Base-by-base conservation (phyloP, 371 early-diverging fungal genomes). In the Mortierella polycephala region DNA sequence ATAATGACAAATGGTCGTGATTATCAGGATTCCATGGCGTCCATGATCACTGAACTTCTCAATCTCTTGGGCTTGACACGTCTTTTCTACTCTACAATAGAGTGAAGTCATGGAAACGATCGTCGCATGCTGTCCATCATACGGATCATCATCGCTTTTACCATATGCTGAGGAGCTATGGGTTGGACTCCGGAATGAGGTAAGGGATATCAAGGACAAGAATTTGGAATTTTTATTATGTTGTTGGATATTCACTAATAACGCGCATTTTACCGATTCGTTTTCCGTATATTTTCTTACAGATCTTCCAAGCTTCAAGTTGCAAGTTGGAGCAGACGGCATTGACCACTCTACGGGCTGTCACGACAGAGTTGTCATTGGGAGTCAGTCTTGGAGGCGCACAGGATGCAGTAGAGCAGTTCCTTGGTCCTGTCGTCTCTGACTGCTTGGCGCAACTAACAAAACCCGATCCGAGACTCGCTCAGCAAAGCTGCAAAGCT, bases 131-230 rank as follows among this genome's bases (percentile, higher is more conserved):
- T 51, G 51, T 51, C 20, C 51, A 16, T 16, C 51, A 16, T 51
- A 51, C 20, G 18, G 51, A 51, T 51, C 51, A 20, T n/a, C 51
- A 18, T 51, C 51, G 5, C 51, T 51, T 9, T 18, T 51, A 20
- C 51, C 51, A 18, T 51, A 51, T 51, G 51, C 51, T 51, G 51
- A 51, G 9, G 51, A 51, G 51, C 51, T 51, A 10, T 51, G 51
- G 51, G 20, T 7, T n/a, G 51, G 51, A 9, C 18, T 51, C 10
- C 14, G 20, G 8, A 51, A 51, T 6, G 51, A 51, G 51, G 51
- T 51, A 51, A 30, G 30, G 4, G 4, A 30, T 1, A 30, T 30
- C 30, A 30, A 4, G 30, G 30, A 30, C 4, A 4, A 30, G 30
- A 30, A 30, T 30, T 1, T 30, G 30, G 30, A 30, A 30, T 30